phyloP scores from a whole-genome alignment of 2,329 filamentous ascomycete genomes.

The Bipolaris victoriae region DNA sequence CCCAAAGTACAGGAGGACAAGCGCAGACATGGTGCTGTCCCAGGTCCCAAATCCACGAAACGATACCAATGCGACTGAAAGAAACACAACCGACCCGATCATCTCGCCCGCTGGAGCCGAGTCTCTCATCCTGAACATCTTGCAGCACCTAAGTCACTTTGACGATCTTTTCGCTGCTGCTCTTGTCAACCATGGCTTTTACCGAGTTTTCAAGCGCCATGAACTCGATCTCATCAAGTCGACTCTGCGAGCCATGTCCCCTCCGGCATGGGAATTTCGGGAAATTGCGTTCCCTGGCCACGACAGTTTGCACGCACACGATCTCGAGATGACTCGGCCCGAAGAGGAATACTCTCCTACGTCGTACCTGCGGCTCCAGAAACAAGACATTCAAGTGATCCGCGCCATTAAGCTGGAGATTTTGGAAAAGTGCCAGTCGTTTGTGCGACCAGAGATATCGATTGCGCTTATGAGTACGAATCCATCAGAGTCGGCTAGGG shows the following conservation, averaged over 20 bases:
- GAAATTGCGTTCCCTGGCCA: constrained; percentile 62
- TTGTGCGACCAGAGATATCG: constrained; percentile 63
- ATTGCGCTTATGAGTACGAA: constrained; percentile 58
- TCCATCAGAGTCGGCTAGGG: constrained; percentile 55
- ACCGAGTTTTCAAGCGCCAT: constrained; percentile 63
- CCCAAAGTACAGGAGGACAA: constrained; percentile 28
- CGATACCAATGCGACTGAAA: constrained; percentile 9
- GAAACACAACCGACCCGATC: constrained; percentile 30
- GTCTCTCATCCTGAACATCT: constrained; percentile 59
- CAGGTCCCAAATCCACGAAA: constrained; percentile 23
- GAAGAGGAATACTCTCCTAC: constrained; percentile 61
- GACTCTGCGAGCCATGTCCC: constrained; percentile 60
- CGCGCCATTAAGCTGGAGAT: constrained; percentile 63
- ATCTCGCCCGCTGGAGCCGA: constrained; percentile 56
- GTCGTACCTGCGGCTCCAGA: constrained; percentile 60
- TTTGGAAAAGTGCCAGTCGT: constrained; percentile 60
- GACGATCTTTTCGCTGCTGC: constrained; percentile 63
- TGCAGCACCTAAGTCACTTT: constrained; percentile 56
- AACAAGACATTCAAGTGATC: constrained; percentile 60
- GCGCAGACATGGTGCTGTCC: constrained; percentile 30
- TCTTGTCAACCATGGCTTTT: constrained; percentile 62
- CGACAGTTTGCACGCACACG: constrained; percentile 49
- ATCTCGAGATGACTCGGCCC: constrained; percentile 53
- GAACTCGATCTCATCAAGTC: constrained; percentile 61
- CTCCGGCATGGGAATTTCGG: constrained; percentile 65